Evolutionary conservation across 306 rosid genomes (phyloP).

Genomic region (Prunus fruticosa): DNA sequence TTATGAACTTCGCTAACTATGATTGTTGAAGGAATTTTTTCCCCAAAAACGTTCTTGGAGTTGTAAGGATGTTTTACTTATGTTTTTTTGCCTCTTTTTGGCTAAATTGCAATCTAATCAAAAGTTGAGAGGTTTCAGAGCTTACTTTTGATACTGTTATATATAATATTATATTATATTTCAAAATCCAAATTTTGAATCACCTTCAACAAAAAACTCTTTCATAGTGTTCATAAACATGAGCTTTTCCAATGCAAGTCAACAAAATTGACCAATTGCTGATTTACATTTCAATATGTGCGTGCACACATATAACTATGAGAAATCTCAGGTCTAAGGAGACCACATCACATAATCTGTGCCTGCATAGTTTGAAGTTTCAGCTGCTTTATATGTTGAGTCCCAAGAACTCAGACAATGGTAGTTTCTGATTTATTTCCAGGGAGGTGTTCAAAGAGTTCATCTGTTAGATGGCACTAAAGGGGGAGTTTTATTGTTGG

Average conservation of each 20-base stretch:
- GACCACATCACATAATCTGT: conserved; percentile 12
- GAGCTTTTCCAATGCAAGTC: background rate
- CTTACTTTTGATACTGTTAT: no score
- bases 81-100: background rate
- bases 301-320: background rate
- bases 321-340: no score
- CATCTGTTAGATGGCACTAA: conserved; percentile 94
- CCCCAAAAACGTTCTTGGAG: background rate
- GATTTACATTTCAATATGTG: background rate
- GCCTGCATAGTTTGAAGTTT: conserved; percentile 31
- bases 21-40: background rate
- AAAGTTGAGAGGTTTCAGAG: no score
- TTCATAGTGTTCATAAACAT: background rate
- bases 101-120: no score
- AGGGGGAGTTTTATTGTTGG: conserved; percentile 88
- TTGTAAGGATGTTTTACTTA: background rate
- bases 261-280: no score
- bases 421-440: conserved; percentile 40
- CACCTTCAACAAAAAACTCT: background rate
- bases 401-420: conserved; percentile 30
- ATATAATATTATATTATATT: no score
- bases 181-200: background rate
- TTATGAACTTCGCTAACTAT: background rate
- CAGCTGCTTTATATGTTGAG: conserved; percentile 28
- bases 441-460: conserved; percentile 99